phyloP scores from a whole-genome alignment of 208 protist genomes.

The Trypanosoma melophagium region DNA sequence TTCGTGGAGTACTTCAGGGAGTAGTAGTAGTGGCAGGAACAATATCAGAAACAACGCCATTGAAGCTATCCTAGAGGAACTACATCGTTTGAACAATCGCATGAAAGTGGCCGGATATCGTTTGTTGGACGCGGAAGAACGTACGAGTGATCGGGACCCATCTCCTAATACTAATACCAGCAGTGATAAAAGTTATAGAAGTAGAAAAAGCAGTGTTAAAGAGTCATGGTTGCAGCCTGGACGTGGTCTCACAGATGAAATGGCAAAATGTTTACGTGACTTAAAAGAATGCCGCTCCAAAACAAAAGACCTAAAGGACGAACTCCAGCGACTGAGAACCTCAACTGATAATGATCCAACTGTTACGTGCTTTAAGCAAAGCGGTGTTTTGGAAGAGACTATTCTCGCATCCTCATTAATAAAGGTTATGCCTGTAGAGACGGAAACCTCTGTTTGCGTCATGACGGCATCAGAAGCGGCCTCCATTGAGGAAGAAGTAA shows the following conservation, averaged over 20 bases:
- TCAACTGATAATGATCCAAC: neutral
- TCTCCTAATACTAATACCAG: neutral
- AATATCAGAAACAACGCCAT: neutral
- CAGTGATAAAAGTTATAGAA: neutral
- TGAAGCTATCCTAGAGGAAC: neutral
- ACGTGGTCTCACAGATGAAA: slow-evolving; percentile 2
- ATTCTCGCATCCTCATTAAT: slow-evolving; percentile 24
- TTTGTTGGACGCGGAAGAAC: slow-evolving; percentile 14
- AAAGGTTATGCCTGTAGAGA: slow-evolving; percentile 15
- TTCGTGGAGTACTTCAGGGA: slow-evolving; percentile 1
- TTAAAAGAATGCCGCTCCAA: slow-evolving; percentile 15
- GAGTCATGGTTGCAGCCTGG: slow-evolving; percentile 1
- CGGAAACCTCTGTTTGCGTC: neutral
- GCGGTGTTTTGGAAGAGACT: slow-evolving; percentile 4
- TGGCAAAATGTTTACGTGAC: slow-evolving; percentile 11
- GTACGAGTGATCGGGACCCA: neutral
- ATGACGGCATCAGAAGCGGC: slow-evolving; percentile 16
- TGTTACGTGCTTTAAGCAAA: slow-evolving; percentile 5
- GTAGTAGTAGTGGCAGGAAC: neutral
- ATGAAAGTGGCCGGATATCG: neutral
- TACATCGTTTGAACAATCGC: slow-evolving; percentile 8
- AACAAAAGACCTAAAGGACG: slow-evolving; percentile 11
- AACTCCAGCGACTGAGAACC: slow-evolving; percentile 13
- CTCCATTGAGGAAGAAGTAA: slow-evolving; percentile 14
- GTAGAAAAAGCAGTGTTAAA: neutral